phyloP scores from a whole-genome alignment of 169 alveolate genomes.

The Eimeria falciformis region DNA sequence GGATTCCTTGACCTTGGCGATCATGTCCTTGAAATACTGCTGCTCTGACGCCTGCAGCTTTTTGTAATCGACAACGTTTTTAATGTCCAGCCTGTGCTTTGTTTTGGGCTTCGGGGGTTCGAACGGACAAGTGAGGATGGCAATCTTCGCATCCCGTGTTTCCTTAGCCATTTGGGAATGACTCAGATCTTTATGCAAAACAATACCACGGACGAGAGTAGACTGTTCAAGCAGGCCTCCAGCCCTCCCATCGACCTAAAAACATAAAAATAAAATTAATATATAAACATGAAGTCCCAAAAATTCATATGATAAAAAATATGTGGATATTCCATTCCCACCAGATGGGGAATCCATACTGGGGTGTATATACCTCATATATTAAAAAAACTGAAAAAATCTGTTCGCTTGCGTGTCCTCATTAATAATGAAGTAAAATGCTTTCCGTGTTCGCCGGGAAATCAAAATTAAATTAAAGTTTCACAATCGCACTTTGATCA shows the following conservation, averaged over 20 bases:
- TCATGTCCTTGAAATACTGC: conserved; percentile 97
- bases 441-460: no score
- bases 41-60: conserved; percentile 95
- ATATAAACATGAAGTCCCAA: background rate
- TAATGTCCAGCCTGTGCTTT: conserved; percentile 98
- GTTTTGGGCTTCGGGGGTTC: conserved; percentile 99
- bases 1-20: conserved; percentile 93
- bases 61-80: conserved; percentile 96
- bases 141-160: conserved; percentile 96
- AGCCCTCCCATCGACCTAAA: conserved; percentile 94
- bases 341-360: no score
- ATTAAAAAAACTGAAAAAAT: background rate
- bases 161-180: conserved; percentile 99
- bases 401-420: background rate
- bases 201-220: conserved; percentile 94
- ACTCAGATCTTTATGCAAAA: conserved; percentile 98
- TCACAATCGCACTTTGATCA: conserved; percentile 90
- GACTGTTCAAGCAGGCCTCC: conserved; percentile 98
- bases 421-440: background rate
- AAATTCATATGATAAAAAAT: background rate
- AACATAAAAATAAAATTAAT: background rate
- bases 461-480: no score
- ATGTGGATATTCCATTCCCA: no score
- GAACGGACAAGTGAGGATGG: conserved; percentile 99
- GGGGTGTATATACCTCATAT: background rate